phyloP scores from a whole-genome alignment of 768 basidiomycete species.

The Serendipita vermifera region DNA sequence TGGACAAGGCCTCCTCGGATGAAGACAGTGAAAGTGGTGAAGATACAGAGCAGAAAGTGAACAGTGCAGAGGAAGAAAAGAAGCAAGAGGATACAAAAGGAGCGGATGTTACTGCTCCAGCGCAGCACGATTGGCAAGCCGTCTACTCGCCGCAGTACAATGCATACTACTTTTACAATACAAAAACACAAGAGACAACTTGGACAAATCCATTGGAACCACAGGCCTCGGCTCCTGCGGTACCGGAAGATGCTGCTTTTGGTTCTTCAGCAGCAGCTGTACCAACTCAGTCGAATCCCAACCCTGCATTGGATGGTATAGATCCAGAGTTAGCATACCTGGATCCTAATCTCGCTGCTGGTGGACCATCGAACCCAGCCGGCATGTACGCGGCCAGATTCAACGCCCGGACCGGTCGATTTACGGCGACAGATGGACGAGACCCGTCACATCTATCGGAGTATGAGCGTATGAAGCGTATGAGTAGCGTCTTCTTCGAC shows the following conservation, averaged over 20 bases:
- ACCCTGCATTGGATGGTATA: conserved; percentile 39
- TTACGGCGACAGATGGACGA: conserved; percentile 50
- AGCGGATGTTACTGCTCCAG: conserved; percentile 16
- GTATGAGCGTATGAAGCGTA: conserved; percentile 66
- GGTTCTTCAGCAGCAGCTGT: conserved; percentile 39
- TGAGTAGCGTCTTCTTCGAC: conserved; percentile 84
- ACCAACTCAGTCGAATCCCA: conserved; percentile 40
- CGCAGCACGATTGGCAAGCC: conserved; percentile 54
- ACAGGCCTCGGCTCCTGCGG: conserved; percentile 20
- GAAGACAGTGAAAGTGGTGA: conserved; percentile 3
- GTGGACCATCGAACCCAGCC: conserved; percentile 22
- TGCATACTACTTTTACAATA: conserved; percentile 78
- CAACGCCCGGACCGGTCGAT: conserved; percentile 59
- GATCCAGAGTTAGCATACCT: conserved; percentile 71
- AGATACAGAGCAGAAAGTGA: neutral
- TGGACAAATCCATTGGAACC: conserved; percentile 60
- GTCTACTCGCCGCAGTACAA: conserved; percentile 65
- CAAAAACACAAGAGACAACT: conserved; percentile 62
- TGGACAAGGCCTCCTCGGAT: neutral
- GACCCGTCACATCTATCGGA: conserved; percentile 68
- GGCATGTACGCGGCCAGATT: conserved; percentile 35
- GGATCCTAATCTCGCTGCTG: conserved; percentile 50
- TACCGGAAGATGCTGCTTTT: conserved; percentile 41
- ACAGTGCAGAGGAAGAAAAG: conserved; percentile 9
- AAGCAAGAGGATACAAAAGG: conserved; percentile 7